Evolutionary conservation across 2,329 filamentous ascomycete species (phyloP), one percentile per base, ranked within the genome.

Genomic region (Xylariales sp.): DNA sequence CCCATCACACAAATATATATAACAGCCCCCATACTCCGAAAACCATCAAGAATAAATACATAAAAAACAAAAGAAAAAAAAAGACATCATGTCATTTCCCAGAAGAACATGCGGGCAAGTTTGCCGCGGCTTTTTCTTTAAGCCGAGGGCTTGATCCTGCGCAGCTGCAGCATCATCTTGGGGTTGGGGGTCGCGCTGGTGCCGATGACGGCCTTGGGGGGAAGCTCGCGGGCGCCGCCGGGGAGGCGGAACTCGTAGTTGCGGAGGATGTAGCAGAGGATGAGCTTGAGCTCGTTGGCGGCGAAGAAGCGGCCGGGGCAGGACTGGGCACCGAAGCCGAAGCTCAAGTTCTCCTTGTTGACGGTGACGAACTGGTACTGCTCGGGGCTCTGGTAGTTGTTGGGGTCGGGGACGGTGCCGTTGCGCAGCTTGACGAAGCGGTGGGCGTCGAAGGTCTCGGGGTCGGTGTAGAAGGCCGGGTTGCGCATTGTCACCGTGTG

Each of bases 281-380:
- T 61, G 41, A 66, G 48, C 51, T 69, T 69, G 48, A 69, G 64
- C 51, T 67, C 61, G 35, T 67, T 61, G 14, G 59, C 53, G 3
- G 65, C 65, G 34, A 69, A 68, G 53, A 67, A 68, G 0, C 65
- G 54, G 0, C 65, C 65, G 0, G 61, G 63, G 37, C 51, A 50
- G 2, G 65, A 60, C 39, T 67, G 65, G 0, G 58, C 54, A 4
- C 66, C 66, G 39, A 61, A 63, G 1, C 65, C 65, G 35, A 66
- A 69, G 5, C 48, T 45, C 42, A 65, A 49, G 29, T 55, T 53
- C 29, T 51, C 51, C 29, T 55, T 47, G 15, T 47, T 57, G 16
- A 62, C 53, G 27, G 55, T 57, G 23, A 64, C 64, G 40, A 69
- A 67, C 50, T 70, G 67, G 48, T 64, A 56, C 43, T 54, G 54